Evolutionary conservation across 2,329 filamentous ascomycete genomes (phyloP).

Genomic region (Zymoseptoria crescenta): DNA sequence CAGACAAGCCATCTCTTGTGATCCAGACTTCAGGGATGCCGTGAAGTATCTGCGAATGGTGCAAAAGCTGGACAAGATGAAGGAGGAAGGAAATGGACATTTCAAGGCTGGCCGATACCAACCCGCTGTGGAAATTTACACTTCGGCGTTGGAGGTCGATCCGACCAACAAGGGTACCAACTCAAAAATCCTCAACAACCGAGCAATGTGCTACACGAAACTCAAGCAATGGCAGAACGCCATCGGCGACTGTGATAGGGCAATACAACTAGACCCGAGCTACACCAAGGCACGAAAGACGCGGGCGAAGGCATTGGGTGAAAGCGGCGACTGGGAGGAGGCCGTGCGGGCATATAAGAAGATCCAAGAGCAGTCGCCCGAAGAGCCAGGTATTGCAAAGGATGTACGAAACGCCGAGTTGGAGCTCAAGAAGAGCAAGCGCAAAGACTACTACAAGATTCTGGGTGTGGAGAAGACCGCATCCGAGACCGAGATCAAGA

Average conservation of each 20-base stretch:
- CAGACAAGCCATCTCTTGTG: conserved; percentile 78
- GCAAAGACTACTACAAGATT: conserved; percentile 99
- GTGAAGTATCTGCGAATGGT: conserved; percentile 84
- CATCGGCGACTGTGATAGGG: conserved; percentile 77
- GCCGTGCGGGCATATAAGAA: conserved; percentile 82
- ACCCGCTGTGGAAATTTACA: conserved; percentile 76
- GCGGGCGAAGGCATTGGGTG: conserved; percentile 80
- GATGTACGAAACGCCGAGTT: conserved; percentile 86
- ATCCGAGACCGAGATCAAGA: conserved; percentile 80
- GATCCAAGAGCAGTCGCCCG: conserved; percentile 72
- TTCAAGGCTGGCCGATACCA: conserved; percentile 82
- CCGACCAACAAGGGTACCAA: conserved; percentile 85
- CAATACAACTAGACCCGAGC: conserved; percentile 69
- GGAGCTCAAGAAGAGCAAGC: conserved; percentile 92
- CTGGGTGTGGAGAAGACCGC: conserved; percentile 81
- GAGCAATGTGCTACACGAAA: conserved; percentile 74
- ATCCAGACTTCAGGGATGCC: conserved; percentile 84
- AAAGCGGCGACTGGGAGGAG: conserved; percentile 85
- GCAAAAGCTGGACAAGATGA: conserved; percentile 85
- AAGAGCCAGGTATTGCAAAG: conserved; percentile 70
- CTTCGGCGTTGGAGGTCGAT: conserved; percentile 74
- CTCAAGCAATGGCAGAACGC: conserved; percentile 78
- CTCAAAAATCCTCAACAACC: conserved; percentile 88
- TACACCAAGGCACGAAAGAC: conserved; percentile 92
- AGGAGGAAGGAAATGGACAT: conserved; percentile 82